Evolutionary conservation across 345 rosid species (phyloP), one percentile per base, ranked within the genome.

Genomic region (Hibiscus mutabilis): DNA sequence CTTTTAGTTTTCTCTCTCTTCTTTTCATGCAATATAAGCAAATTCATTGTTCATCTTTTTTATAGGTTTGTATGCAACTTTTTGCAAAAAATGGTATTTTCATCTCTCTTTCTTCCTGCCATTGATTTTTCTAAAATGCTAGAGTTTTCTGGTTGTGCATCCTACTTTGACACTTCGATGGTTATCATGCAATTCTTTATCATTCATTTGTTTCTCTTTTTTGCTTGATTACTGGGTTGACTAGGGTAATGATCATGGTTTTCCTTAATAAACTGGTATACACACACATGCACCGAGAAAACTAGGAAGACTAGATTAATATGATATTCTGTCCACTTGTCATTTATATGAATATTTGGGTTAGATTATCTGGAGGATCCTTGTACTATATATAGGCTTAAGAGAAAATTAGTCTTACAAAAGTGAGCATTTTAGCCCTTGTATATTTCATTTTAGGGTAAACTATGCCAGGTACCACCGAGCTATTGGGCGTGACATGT

Each of bases 51-150:
- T 59, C 14, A 18, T 18, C 29, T 33, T 37, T 67, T 71, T 70
- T 68, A 83, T 83, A 90, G 96, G 82, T 90, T 88, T 14, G 93
- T 57, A 22, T 81, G 90, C 77, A 44, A 77, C 18, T 90, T 90
- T 78, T 86, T 90, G 79, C 86, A 76, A 81, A 90, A 82, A 79
- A 86, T 90, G 96, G 96, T 90, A 86, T 31, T 60, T 59, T 16
- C 21, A 60, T 74, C 46, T 40, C 70, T 68, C 70, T 35, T 71
- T 67, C 69, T 60, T 60, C 24, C 16, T 6, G 8, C 21, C 52
- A 16, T 0, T 53, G 22, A 5, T 27, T 25, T 35, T 35, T 3
- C 44, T 31, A 8, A 56, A 55, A 56, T 69, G 24, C 51, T 37
- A 5, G 16, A 24, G 33, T 21, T n/a, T 69, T 35, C 51, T 11